phyloP scores from a whole-genome alignment of 768 basidiomycete genomes.

The Nevesoporus exiguus region DNA sequence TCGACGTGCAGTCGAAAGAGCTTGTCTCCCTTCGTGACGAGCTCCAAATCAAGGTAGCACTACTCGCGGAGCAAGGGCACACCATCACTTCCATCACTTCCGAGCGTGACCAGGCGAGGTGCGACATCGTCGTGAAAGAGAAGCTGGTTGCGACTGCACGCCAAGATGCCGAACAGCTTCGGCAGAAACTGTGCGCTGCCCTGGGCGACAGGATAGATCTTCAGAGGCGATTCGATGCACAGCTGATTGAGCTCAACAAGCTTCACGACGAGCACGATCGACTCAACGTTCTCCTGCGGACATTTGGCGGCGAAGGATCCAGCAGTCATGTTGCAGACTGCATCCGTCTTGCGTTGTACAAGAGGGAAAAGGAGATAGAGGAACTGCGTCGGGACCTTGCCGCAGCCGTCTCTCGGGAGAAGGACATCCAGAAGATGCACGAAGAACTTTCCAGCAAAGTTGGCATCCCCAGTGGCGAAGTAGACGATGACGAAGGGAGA shows the following conservation, averaged over 20 bases:
- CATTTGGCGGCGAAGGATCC: neutral
- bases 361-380: neutral
- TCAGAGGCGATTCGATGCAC: neutral
- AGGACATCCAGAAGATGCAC: neutral
- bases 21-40: neutral
- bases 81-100: neutral
- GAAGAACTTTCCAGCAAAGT: neutral
- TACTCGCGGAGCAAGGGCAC: conserved; percentile 3
- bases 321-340: neutral
- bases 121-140: neutral
- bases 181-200: neutral
- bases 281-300: neutral
- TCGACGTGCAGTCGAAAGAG: neutral
- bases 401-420: neutral
- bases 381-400: conserved; percentile 4
- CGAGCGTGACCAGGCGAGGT: neutral
- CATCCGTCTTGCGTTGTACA: neutral
- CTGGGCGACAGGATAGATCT: neutral
- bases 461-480: neutral
- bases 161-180: conserved; percentile 1
- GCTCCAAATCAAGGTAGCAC: neutral
- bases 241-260: neutral
- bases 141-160: neutral
- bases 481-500: neutral
- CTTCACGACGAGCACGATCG: neutral